A percentile compares a stretch with the other conserved stretches of the same genome.
These are phyloP conservation scores for Angomonas deanei DNA, from an alignment of 208 protist species.

Conservation along the genomic window DNA sequence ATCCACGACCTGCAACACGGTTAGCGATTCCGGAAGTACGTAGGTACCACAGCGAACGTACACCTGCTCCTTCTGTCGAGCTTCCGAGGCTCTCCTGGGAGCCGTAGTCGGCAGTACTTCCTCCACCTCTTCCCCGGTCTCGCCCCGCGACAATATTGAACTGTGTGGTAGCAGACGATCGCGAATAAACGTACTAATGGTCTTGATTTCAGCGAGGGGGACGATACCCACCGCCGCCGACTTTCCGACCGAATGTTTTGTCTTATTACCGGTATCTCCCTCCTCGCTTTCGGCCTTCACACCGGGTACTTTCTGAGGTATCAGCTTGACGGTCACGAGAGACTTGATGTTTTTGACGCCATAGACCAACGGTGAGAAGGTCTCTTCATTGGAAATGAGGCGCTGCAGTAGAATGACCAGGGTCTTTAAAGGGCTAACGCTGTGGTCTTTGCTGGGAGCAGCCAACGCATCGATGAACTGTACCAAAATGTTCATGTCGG, in stretches of 20 bases:
- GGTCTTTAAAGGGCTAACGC: constrained; percentile 6
- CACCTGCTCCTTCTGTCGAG: constrained; percentile 11
- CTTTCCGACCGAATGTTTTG: not conserved
- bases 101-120: not conserved
- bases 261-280: not conserved
- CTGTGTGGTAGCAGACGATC: constrained; percentile 9
- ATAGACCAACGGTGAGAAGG: constrained; percentile 19
- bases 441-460: not conserved
- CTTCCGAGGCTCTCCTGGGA: not conserved
- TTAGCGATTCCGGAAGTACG: constrained; percentile 74
- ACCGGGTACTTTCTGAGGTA: constrained; percentile 10
- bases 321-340: constrained; percentile 14
- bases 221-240: constrained; percentile 7
- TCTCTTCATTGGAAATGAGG: constrained; percentile 24
- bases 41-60: constrained; percentile 61
- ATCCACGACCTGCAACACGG: constrained; percentile 69
- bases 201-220: constrained; percentile 15
- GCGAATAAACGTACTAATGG: constrained; percentile 14
- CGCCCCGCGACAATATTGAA: too few species aligned
- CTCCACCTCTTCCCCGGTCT: not conserved
- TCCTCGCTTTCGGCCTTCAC: constrained; percentile 12
- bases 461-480: not conserved
- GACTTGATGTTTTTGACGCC: constrained; percentile 14
- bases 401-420: constrained; percentile 34
- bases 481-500: too few species aligned